These are phyloP conservation scores for Thraustotheca clavata DNA, from an alignment of 352 stramenopile species.

Conservation along the genomic window DNA sequence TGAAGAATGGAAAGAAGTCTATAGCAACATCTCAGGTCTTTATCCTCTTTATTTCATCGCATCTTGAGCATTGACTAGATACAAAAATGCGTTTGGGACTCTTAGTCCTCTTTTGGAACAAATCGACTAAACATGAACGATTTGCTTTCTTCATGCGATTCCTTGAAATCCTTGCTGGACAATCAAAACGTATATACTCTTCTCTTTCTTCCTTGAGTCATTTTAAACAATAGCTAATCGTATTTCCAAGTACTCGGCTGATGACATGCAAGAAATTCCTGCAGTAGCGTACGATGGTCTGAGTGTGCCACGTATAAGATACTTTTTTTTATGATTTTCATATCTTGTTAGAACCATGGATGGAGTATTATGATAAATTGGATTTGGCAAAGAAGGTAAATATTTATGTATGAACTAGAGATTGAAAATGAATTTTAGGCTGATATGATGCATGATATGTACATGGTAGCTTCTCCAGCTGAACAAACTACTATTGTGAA, in stretches of 20 bases:
- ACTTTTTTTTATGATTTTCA: no score
- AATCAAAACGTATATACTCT: not conserved
- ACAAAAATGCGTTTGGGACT: conserved; percentile 13
- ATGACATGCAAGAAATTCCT: conserved; percentile 15
- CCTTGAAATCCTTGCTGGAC: conserved; percentile 5
- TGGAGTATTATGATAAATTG: not conserved
- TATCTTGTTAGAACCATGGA: not conserved
- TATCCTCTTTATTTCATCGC: no score
- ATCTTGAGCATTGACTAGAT: no score
- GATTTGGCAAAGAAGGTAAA: conserved; percentile 2
- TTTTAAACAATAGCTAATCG: not conserved
- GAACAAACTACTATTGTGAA: conserved; percentile 21
- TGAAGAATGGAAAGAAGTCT: conserved; percentile 20
- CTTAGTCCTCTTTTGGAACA: conserved; percentile 18
- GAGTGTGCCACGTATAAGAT: not conserved
- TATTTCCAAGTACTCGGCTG: conserved; percentile 9
- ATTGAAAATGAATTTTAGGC: not conserved
- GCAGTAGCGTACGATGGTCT: conserved; percentile 5
- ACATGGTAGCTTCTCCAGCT: conserved; percentile 3
- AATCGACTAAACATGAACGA: conserved; percentile 14
- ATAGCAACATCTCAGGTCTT: conserved; percentile 12
- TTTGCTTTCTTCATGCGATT: conserved; percentile 22
- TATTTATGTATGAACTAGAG: not conserved
- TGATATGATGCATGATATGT: conserved; percentile 21
- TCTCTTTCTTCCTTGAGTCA: not conserved